Base-by-base conservation (phyloP, 2,329 filamentous ascomycete genomes). In the Huntiella decipiens region DNA sequence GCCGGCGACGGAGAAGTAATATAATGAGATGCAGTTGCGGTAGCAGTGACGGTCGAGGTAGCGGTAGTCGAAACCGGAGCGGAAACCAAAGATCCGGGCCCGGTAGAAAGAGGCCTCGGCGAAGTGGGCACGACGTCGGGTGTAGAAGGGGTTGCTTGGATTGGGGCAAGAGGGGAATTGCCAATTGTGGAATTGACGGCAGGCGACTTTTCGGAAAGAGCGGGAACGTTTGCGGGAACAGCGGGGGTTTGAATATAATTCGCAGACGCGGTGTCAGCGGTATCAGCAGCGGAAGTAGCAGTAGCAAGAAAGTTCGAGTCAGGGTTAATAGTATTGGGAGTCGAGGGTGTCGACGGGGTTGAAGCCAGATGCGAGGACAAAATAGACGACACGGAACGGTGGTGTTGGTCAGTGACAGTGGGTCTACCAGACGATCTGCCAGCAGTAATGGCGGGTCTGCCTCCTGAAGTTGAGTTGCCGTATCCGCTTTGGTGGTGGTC, bases 41-140 rank as follows among this genome's bases (percentile, higher is more conserved):
- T 46, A 17, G 47, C 47, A 22, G 47, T 46, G 12, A 43, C 33
- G 16, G 47, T 13, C 13, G 43, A 49, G 3, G 47, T 45, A 8
- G 47, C 44, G 2, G 47, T 43, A 22, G 43, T 46, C 8, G 47
- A 37, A 12, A 43, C n/a, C 13, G 43, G 31, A n/a, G 44, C 38
- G 19, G 47, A 43, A 22, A 49, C 43, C 10, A 49, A 45, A 13
- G 42, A 38, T 31, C 13, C 28, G 17, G 28, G n/a, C 13, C 22
- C 17, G 12, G 40, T 5, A 16, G 17, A 39, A 31, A 43, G 10
- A 16, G 40, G 40, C 8, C 40, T 31, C n/a, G 40, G 40, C 10
- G 40, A 43, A 12, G n/a, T 32, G 5, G 40, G 40, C 8, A 19
- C n/a, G 13, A 15, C 13, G n/a, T 12, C 13, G 12, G 28, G 28